Conservation (phyloP, 2,329 filamentous ascomycete species). For the Hypoxylon sp. region DNA sequence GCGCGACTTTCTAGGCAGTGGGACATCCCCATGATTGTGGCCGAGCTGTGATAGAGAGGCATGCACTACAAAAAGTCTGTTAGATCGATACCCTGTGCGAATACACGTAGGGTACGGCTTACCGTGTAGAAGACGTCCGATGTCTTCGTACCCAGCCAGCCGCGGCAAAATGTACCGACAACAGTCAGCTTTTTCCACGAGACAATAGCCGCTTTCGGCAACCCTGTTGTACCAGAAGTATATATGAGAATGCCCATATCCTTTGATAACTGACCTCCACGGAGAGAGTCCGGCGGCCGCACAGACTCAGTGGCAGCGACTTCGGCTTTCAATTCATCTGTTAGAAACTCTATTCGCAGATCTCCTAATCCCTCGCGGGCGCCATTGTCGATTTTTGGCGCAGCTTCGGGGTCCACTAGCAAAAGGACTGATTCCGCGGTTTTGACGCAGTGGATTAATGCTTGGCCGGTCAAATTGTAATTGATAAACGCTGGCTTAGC, state of each 20-base stretch:
- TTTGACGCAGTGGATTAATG: slow-evolving; percentile 80
- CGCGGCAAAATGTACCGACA: slow-evolving; percentile 66
- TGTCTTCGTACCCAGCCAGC: slow-evolving; percentile 70
- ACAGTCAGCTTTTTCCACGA: slow-evolving; percentile 77
- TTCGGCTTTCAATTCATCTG: slow-evolving; percentile 68
- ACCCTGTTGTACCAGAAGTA: slow-evolving; percentile 86
- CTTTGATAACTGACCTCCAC: slow-evolving; percentile 64
- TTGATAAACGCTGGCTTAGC: slow-evolving; percentile 90
- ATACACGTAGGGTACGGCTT: slow-evolving; percentile 49
- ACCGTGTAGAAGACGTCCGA: slow-evolving; percentile 83
- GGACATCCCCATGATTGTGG: slow-evolving; percentile 77
- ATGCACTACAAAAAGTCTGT: slow-evolving; percentile 71
- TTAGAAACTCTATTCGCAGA: slow-evolving; percentile 74
- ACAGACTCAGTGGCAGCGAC: slow-evolving; percentile 66
- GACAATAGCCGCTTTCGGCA: slow-evolving; percentile 84
- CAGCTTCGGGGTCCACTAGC: slow-evolving; percentile 75
- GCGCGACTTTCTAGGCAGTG: slow-evolving; percentile 72
- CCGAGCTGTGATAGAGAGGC: slow-evolving; percentile 91
- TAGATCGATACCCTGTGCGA: background rate
- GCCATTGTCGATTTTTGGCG: slow-evolving; percentile 69
- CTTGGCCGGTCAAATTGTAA: slow-evolving; percentile 81
- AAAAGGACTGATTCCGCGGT: slow-evolving; percentile 77
- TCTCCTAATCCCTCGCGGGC: slow-evolving; percentile 65
- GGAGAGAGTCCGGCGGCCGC: slow-evolving; percentile 71
- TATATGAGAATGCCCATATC: slow-evolving; percentile 83